Evolutionary conservation across 257 asterid species (phyloP).

Genomic region (Penstemon newberryi): DNA sequence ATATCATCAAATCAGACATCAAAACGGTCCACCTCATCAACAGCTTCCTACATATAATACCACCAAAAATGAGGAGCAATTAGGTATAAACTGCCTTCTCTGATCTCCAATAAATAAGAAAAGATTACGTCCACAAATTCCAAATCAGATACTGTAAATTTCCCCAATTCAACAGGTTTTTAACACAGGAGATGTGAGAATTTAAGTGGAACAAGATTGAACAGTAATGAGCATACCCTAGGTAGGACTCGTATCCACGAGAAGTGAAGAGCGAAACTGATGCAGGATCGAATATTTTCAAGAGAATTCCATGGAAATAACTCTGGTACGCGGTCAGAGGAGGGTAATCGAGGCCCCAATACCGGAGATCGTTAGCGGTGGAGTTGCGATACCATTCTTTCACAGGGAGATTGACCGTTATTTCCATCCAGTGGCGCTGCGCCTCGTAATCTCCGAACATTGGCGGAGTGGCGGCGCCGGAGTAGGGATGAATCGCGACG

Average conservation of each 20-base stretch:
- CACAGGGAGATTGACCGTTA: constrained; percentile 73
- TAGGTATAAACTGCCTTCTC: constrained; percentile 5
- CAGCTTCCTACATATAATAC: constrained; percentile 78
- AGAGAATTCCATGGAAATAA: constrained; percentile 65
- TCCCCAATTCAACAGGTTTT: background rate
- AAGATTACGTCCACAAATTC: constrained; percentile 1
- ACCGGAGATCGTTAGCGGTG: constrained; percentile 66
- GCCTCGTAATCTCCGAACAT: constrained; percentile 93
- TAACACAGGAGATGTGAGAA: too few species aligned
- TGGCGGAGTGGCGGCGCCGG: constrained; percentile 89
- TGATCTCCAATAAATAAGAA: background rate
- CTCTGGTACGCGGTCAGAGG: constrained; percentile 94
- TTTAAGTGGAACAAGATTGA: background rate
- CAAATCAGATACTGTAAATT: constrained; percentile 2
- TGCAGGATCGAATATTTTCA: constrained; percentile 65
- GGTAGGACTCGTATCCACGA: constrained; percentile 83
- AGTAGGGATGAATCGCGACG: constrained; percentile 80
- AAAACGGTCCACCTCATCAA: constrained; percentile 99
- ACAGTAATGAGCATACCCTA: constrained; percentile 55
- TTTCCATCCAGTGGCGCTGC: constrained; percentile 99
- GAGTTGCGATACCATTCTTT: constrained; percentile 82
- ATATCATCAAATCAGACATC: constrained; percentile 81
- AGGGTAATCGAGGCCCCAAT: constrained; percentile 98
- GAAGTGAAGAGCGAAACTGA: constrained; percentile 64
- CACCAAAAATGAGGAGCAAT: constrained; percentile 30